Conservation (phyloP, 495 filamentous ascomycete species). For the Apodospora peruviana region DNA sequence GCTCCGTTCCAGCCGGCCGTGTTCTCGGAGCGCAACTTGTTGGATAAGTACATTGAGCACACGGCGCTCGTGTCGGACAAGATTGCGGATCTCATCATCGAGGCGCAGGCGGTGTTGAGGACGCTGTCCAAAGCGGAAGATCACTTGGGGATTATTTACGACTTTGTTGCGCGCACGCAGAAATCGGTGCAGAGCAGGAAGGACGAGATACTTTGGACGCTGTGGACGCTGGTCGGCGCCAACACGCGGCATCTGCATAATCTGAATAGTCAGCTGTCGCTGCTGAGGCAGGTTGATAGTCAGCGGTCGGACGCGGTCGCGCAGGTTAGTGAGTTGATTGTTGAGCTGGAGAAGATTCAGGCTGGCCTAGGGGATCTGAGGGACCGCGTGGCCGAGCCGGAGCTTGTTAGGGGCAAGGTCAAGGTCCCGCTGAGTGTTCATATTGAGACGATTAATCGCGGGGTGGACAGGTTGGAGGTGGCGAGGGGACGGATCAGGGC, state of each 20-base stretch:
- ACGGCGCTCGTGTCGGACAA: slow-evolving; percentile 57
- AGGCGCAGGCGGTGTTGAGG: slow-evolving; percentile 56
- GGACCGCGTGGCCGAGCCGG: slow-evolving; percentile 57
- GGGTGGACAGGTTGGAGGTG: slow-evolving; percentile 58
- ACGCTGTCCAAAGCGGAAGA: slow-evolving; percentile 57
- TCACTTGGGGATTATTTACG: slow-evolving; percentile 57
- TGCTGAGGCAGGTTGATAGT: slow-evolving; percentile 51
- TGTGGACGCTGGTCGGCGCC: slow-evolving; percentile 68
- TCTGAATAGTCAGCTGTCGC: slow-evolving; percentile 49
- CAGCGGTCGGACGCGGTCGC: slow-evolving; percentile 56
- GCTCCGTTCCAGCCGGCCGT: slow-evolving; percentile 52
- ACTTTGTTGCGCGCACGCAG: slow-evolving; percentile 53
- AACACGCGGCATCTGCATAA: slow-evolving; percentile 51
- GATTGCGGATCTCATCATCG: slow-evolving; percentile 56
- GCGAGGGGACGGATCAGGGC: slow-evolving; percentile 49
- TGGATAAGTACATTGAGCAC: slow-evolving; percentile 62
- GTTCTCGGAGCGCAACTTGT: slow-evolving; percentile 45
- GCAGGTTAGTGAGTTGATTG: slow-evolving; percentile 54
- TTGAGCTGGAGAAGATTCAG: slow-evolving; percentile 62
- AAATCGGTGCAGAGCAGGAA: slow-evolving; percentile 41
- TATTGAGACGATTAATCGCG: slow-evolving; percentile 61
- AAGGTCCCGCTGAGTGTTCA: slow-evolving; percentile 61
- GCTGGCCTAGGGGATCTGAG: slow-evolving; percentile 61
- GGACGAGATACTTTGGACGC: slow-evolving; percentile 54
- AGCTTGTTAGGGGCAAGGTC: slow-evolving; percentile 33